Evolutionary conservation across 2,329 filamentous ascomycete genomes (phyloP).

Genomic region (Penicillium sp.): DNA sequence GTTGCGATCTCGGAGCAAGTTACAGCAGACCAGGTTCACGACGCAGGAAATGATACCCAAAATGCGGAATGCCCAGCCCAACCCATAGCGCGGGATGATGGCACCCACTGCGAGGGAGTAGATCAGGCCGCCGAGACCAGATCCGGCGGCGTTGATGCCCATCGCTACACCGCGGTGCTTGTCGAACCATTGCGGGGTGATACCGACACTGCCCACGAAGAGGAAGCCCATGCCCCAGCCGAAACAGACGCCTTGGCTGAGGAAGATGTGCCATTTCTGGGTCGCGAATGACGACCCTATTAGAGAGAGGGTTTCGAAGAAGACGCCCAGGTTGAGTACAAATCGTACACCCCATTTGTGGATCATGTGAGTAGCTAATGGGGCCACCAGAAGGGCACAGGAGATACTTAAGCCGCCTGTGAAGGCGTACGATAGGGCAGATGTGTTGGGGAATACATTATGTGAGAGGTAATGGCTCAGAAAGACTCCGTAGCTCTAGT

Average conservation of each 20-base stretch:
- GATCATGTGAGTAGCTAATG: slow-evolving; percentile 48
- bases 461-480: slow-evolving; percentile 51
- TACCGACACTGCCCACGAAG: slow-evolving; percentile 49
- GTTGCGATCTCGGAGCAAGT: slow-evolving; percentile 52
- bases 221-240: slow-evolving; percentile 56
- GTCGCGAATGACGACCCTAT: slow-evolving; percentile 51
- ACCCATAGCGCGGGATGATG: slow-evolving; percentile 49
- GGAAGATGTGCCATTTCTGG: slow-evolving; percentile 53
- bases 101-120: slow-evolving; percentile 52
- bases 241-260: slow-evolving; percentile 54
- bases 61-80: slow-evolving; percentile 55
- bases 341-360: slow-evolving; percentile 46
- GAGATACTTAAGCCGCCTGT: slow-evolving; percentile 53
- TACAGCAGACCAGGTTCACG: slow-evolving; percentile 46
- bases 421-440: slow-evolving; percentile 50
- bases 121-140: slow-evolving; percentile 51
- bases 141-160: slow-evolving; percentile 51
- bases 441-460: slow-evolving; percentile 48
- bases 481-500: slow-evolving; percentile 48
- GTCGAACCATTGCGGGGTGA: slow-evolving; percentile 56
- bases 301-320: slow-evolving; percentile 47
- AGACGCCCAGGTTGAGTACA: slow-evolving; percentile 49
- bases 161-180: slow-evolving; percentile 51
- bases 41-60: slow-evolving; percentile 49
- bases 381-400: slow-evolving; percentile 50